Percentiles rank a stretch among this genome's conserved stretches.
Conservation (phyloP, 805 yeast species). For the Wickerhamiella occidentalis region DNA sequence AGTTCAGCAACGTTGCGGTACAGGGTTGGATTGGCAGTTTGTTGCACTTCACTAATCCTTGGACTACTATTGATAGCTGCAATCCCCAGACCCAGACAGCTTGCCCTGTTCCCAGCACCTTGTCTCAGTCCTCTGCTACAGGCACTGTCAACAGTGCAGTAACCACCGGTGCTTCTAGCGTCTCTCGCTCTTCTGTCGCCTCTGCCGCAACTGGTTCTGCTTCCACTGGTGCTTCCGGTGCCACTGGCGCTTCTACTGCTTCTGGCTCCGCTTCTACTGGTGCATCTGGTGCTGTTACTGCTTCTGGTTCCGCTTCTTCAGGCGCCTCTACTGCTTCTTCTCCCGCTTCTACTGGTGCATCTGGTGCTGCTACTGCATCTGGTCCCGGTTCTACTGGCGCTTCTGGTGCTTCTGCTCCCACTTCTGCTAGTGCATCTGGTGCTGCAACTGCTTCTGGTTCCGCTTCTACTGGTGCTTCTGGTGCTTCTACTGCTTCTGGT, state of each 20-base stretch:
- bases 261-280: background rate
- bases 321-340: background rate
- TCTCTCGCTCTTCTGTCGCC: too few relatives aligned
- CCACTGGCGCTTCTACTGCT: background rate
- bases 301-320: background rate
- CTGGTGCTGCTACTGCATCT: background rate
- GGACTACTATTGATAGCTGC: background rate
- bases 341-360: background rate
- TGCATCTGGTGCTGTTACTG: background rate
- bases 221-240: background rate
- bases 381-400: background rate
- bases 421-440: background rate
- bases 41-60: background rate
- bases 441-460: background rate
- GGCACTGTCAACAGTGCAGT: background rate
- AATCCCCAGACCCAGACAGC: background rate
- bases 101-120: background rate
- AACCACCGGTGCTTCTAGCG: background rate
- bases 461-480: background rate
- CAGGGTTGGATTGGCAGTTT: background rate
- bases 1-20: background rate
- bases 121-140: background rate
- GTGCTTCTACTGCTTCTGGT: background rate
- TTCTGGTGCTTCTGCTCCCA: background rate
- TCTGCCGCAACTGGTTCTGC: background rate